Evolutionary conservation across 2,329 filamentous ascomycete genomes (phyloP).

Genomic region (Xylariaceae sp.): DNA sequence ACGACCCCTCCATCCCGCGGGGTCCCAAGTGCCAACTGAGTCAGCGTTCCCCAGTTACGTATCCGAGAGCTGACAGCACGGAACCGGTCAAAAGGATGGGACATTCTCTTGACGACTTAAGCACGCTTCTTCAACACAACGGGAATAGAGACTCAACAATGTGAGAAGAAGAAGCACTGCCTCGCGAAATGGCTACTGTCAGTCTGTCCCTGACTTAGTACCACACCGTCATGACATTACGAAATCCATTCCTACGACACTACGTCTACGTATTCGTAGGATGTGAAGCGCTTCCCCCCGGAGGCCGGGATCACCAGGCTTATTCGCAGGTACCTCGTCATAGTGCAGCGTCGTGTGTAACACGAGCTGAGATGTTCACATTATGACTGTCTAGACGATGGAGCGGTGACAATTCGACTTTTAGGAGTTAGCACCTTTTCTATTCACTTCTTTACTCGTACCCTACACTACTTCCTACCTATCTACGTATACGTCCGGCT

Average conservation of each 20-base stretch:
- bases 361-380: not conserved
- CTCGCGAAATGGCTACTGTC: too few species aligned
- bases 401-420: not conserved
- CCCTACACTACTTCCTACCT: not conserved
- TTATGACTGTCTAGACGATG: not conserved
- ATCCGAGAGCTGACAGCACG: not conserved
- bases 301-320: not conserved
- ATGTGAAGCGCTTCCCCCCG: not conserved
- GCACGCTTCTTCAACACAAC: too few species aligned
- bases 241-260: too few species aligned
- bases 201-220: not conserved
- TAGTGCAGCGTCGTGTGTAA: conserved; percentile 2
- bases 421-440: not conserved
- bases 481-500: not conserved
- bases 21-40: not conserved
- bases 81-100: not conserved
- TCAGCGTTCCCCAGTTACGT: not conserved
- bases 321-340: conserved; percentile 1
- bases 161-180: too few species aligned
- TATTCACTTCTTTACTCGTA: too few species aligned
- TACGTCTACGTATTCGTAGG: not conserved
- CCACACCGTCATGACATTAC: not conserved
- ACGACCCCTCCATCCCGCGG: not conserved
- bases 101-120: not conserved
- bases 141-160: too few species aligned